Evolutionary conservation across 192 early-diverging fungal species (phyloP).

Genomic region (Dimargaris cristalligena): DNA sequence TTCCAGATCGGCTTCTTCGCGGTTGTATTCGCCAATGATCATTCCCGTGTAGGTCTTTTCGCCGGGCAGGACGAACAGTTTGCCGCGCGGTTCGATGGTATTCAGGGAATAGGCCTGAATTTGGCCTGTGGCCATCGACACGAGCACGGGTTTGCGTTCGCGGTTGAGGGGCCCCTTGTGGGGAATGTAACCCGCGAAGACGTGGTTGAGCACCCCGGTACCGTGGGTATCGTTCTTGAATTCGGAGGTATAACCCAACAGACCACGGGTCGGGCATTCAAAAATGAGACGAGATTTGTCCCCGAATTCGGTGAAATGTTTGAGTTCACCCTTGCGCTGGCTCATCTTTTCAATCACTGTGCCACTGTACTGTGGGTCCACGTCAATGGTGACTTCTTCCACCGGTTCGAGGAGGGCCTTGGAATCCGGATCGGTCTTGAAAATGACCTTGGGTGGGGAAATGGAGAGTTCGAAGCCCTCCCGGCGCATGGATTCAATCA

Average conservation of each 20-base stretch:
- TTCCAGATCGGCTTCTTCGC: conserved; percentile 52
- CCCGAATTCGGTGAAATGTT: conserved; percentile 47
- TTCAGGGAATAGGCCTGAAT: conserved; percentile 59
- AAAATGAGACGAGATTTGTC: conserved; percentile 63
- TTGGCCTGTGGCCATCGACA: conserved; percentile 47
- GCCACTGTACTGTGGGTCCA: conserved; percentile 51
- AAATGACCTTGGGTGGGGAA: conserved; percentile 65
- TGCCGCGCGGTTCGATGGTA: conserved; percentile 59
- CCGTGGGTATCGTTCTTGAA: conserved; percentile 82
- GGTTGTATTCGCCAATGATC: conserved; percentile 70
- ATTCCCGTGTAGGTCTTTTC: conserved; percentile 69
- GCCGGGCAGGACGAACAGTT: conserved; percentile 55
- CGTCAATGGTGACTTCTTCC: conserved; percentile 72
- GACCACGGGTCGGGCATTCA: conserved; percentile 63
- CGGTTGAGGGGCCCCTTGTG: conserved; percentile 55
- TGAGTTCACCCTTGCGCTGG: conserved; percentile 65
- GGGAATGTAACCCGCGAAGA: conserved; percentile 51
- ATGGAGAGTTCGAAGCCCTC: conserved; percentile 77
- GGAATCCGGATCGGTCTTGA: conserved; percentile 37
- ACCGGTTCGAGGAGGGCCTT: conserved; percentile 50
- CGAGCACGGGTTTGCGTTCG: conserved; percentile 58
- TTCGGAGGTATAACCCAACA: conserved; percentile 70
- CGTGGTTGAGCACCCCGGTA: conserved; percentile 64
- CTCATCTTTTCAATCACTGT: conserved; percentile 72
- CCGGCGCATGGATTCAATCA: conserved; percentile 79